A percentile compares a stretch with the other conserved stretches of the same genome.
These are phyloP conservation scores for Eutrema yunnanense DNA, from an alignment of 345 rosid genomes.

Conservation along the genomic window DNA sequence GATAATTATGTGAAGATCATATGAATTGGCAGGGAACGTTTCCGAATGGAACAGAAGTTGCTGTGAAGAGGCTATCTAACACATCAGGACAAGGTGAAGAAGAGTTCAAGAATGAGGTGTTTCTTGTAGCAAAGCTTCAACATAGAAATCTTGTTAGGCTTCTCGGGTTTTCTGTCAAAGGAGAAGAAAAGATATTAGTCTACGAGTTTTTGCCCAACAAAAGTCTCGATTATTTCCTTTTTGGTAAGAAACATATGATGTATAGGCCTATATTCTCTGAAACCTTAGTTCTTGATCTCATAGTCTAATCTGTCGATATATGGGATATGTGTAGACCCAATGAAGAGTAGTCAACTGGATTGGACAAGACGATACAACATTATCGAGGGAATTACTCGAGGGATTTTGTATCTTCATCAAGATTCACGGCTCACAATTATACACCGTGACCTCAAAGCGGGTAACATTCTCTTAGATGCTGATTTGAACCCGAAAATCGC, in stretches of 20 bases:
- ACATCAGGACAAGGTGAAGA: conserved; percentile 41
- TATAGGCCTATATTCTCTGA: not conserved
- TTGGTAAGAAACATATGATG: not conserved
- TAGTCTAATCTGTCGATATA: not conserved
- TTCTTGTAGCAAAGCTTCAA: conserved; percentile 23
- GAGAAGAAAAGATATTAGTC: conserved; percentile 30
- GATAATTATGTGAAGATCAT: not conserved
- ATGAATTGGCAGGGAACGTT: conserved; percentile 16
- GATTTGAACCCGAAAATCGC: conserved; percentile 15
- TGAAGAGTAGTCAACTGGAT: conserved; percentile 12
- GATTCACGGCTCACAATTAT: conserved; percentile 31
- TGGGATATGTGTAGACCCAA: conserved; percentile 22
- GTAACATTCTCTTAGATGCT: conserved; percentile 21
- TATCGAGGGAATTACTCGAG: conserved; percentile 19
- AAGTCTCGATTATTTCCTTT: conserved; percentile 33
- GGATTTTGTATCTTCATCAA: conserved; percentile 30
- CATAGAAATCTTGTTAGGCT: conserved; percentile 30
- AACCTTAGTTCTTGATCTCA: not conserved
- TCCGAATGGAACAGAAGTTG: conserved; percentile 31
- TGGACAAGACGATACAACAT: conserved; percentile 21
- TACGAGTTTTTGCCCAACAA: conserved; percentile 42
- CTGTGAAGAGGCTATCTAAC: conserved; percentile 41
- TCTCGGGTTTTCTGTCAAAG: conserved; percentile 39
- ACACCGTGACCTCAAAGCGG: conserved; percentile 26
- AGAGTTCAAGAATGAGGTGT: conserved; percentile 17